Conservation (phyloP, 495 filamentous ascomycete species). For the Letharia columbiana region DNA sequence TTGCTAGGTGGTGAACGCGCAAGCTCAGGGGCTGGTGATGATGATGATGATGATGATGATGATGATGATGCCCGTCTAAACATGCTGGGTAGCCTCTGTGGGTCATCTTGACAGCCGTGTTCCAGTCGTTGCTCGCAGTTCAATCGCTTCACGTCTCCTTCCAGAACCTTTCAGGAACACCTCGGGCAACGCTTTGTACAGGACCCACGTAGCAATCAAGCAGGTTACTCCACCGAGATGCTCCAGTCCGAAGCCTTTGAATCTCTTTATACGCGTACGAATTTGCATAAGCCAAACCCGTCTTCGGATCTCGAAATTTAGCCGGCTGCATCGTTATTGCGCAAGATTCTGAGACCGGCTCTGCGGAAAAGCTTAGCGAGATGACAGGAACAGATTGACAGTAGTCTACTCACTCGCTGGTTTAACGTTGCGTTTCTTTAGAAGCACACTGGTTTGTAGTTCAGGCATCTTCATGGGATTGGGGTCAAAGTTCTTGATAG, state of each 20-base stretch:
- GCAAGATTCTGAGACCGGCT: conserved; percentile 52
- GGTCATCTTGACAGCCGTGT: neutral
- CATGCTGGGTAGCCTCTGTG: neutral
- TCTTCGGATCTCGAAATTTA: conserved; percentile 66
- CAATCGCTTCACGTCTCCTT: conserved; percentile 7
- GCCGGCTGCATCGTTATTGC: conserved; percentile 74
- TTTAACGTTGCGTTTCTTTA: conserved; percentile 49
- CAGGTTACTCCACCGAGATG: conserved; percentile 60
- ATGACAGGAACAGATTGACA: neutral
- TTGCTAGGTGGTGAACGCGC: neutral
- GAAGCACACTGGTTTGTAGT: conserved; percentile 40
- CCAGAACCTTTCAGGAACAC: conserved; percentile 59
- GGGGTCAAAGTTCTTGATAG: conserved; percentile 49
- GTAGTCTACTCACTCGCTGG: conserved; percentile 37
- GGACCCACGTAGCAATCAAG: conserved; percentile 68
- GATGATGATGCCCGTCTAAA: neutral
- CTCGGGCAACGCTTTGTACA: conserved; percentile 49
- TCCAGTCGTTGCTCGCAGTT: neutral
- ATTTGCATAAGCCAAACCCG: conserved; percentile 67
- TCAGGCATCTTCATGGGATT: conserved; percentile 27
- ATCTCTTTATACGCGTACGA: conserved; percentile 67
- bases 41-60: neutral
- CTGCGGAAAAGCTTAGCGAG: conserved; percentile 27
- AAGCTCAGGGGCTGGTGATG: neutral
- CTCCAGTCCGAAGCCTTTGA: conserved; percentile 50